phyloP scores from a whole-genome alignment of 495 filamentous ascomycete species.

The Jackrogersella multiformis region DNA sequence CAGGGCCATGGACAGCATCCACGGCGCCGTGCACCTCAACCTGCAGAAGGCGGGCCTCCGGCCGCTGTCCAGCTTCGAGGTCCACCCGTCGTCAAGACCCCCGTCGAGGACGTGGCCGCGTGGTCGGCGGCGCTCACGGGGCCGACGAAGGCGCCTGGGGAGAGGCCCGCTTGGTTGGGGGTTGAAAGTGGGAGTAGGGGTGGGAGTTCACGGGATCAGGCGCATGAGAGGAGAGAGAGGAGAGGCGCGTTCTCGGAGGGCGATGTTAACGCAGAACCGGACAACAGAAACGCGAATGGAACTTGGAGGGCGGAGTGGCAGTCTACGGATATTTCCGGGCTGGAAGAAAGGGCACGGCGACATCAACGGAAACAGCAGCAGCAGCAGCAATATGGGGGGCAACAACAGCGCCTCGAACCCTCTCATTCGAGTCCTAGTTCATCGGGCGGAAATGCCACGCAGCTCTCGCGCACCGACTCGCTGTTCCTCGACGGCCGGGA shows the following conservation, averaged over 20 bases:
- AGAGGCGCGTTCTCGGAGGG: too few relatives aligned
- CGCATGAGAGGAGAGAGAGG: too few relatives aligned
- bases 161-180: not conserved
- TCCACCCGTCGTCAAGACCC: slow-evolving; percentile 19
- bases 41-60: slow-evolving; percentile 16
- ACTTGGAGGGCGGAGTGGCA: too few relatives aligned
- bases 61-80: slow-evolving; percentile 23
- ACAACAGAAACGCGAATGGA: too few relatives aligned
- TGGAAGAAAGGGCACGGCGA: not conserved
- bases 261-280: too few relatives aligned
- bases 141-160: not conserved
- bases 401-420: too few relatives aligned
- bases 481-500: slow-evolving; percentile 14
- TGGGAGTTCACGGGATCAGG: too few relatives aligned
- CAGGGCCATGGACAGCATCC: slow-evolving; percentile 6
- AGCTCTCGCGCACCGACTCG: not conserved
- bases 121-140: not conserved
- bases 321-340: not conserved
- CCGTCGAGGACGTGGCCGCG: not conserved
- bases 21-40: not conserved
- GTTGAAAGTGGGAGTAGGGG: not conserved
- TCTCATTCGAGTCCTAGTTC: not conserved
- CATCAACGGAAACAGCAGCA: not conserved
- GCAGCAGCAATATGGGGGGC: not conserved
- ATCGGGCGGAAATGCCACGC: not conserved